Evolutionary conservation across 2,329 filamentous ascomycete species (phyloP).

Genomic region (Aspergillus bombycis): DNA sequence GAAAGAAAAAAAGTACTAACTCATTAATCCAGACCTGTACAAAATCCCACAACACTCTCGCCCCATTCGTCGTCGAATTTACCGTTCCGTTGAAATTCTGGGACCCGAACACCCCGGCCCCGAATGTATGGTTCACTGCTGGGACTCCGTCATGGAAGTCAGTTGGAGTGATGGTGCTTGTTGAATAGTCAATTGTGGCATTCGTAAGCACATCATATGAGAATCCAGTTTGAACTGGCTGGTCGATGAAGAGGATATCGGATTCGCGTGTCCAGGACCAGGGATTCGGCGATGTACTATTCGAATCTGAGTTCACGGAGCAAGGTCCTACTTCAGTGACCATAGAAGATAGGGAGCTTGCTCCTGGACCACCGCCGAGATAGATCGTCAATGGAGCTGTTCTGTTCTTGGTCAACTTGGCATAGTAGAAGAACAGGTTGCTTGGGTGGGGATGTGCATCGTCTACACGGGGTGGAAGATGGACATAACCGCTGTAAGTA

Average conservation of each 20-base stretch:
- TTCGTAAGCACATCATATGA: neutral
- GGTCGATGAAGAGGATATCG: constrained; percentile 1
- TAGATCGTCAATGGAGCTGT: neutral
- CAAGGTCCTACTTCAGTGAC: neutral
- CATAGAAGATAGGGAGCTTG: constrained; percentile 2
- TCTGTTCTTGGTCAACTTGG: neutral
- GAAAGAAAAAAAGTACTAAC: neutral
- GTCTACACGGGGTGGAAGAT: neutral
- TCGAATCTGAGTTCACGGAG: neutral
- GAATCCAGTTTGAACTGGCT: constrained; percentile 5
- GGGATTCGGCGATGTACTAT: neutral
- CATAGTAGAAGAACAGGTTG: constrained; percentile 5
- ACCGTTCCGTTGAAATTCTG: constrained; percentile 15
- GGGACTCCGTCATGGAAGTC: neutral
- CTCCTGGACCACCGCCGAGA: constrained; percentile 3
- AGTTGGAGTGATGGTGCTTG: neutral
- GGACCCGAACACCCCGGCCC: neutral
- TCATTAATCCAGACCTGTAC: constrained; percentile 39
- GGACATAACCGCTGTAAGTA: constrained; percentile 1
- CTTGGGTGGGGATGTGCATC: neutral
- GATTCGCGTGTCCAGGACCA: constrained; percentile 2
- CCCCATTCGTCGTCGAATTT: constrained; percentile 47
- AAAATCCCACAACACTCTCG: constrained; percentile 57
- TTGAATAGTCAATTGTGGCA: neutral
- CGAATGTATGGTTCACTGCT: neutral